Base-by-base conservation (phyloP, 2,329 filamentous ascomycete genomes). In the Colletotrichum sansevieriae region DNA sequence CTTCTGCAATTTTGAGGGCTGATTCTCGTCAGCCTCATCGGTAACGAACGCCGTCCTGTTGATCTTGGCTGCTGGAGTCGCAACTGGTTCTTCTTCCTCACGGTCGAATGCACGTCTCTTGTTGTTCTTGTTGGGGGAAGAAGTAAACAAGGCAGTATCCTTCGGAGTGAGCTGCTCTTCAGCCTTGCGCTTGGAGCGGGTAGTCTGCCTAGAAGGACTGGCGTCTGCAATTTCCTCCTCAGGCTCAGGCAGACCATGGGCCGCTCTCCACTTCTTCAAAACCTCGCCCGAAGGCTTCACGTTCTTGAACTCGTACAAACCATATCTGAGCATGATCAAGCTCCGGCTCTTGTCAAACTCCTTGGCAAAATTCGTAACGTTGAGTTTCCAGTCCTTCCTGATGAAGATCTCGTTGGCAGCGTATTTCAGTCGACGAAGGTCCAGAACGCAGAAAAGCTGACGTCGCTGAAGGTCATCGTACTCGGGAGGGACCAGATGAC, bases 331-430 rank as follows among this genome's bases (percentile, higher is more conserved):
- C 77, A 90, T 84, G 65, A 90, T 89, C 49, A 90, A 78, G 72
- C 86, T 87, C 56, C 87, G 82, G 74, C 87, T 89, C 80, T 90
- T 90, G 75, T 90, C 87, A 70, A 88, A 90, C 75, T 89, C 87
- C 75, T 89, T 90, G 44, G 87, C 87, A 66, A 90, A 90, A 75
- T 89, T 89, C 71, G 86, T 76, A 18, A 89, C 84, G 71, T 90
- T 90, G 61, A 90, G 77, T 77, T 87, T 88, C 87, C 87, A 90
- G 71, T 88, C 87, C 75, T 89, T 89, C 75, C 84, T 86, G 18
- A 78, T 75, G 67, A 89, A 90, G 15, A 90, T 87, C 72, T 89
- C 87, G 72, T 89, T 83, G 33, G 87, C 87, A 6, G 87, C 85
- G 73, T 88, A 88, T 77, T 90, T 90, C 52, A 90, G 81, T 71